Percentiles rank a stretch among this genome's conserved stretches.
These are phyloP conservation scores for Colletotrichum coccodes DNA, from an alignment of 2,329 filamentous ascomycete genomes.

Conservation along the genomic window DNA sequence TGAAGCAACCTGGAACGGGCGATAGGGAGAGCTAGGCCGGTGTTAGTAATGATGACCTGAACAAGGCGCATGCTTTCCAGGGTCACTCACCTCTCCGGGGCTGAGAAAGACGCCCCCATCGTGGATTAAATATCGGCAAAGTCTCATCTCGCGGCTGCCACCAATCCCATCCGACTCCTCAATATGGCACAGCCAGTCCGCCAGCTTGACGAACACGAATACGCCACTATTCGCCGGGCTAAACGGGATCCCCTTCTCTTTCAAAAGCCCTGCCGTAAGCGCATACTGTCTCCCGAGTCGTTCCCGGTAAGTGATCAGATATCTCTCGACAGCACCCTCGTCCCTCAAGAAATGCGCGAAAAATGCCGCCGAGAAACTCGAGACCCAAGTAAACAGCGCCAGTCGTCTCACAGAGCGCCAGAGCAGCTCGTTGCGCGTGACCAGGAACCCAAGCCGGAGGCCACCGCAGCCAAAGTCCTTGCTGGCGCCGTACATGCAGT, in stretches of 20 bases:
- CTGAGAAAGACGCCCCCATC: slow-evolving; percentile 16
- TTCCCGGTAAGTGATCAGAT: not conserved
- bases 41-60: not conserved
- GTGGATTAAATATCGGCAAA: not conserved
- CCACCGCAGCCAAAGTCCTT: slow-evolving; percentile 22
- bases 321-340: not conserved
- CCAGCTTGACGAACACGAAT: slow-evolving; percentile 11
- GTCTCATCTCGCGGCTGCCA: not conserved
- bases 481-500: slow-evolving; percentile 18
- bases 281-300: not conserved
- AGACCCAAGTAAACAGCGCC: not conserved
- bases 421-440: slow-evolving; percentile 3
- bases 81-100: not conserved
- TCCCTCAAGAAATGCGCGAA: not conserved
- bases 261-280: not conserved
- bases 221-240: not conserved
- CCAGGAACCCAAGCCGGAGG: slow-evolving; percentile 6
- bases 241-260: not conserved
- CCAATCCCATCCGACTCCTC: too few species aligned
- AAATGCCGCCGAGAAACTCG: not conserved
- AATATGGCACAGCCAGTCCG: slow-evolving; percentile 1
- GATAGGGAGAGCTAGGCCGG: not conserved
- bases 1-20: slow-evolving; percentile 3
- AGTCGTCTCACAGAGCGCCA: not conserved
- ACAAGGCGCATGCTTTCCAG: not conserved